A percentile compares a stretch with the other conserved stretches of the same genome.
Evolutionary conservation across 208 protist genomes (phyloP).

Genomic region (Wallacemonas sp.): DNA sequence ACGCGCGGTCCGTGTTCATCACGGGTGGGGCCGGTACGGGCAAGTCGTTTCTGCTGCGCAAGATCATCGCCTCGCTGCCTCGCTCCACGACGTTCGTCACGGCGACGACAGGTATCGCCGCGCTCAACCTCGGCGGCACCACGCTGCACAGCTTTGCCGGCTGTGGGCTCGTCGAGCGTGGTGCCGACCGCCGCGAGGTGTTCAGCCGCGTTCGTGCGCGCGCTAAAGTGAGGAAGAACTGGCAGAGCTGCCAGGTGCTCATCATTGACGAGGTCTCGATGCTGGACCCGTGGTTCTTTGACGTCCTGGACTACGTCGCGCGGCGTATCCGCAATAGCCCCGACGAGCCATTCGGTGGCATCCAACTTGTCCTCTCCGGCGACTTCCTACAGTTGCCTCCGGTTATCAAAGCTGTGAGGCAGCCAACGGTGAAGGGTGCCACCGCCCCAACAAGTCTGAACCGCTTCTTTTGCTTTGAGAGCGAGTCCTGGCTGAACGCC

Average conservation of each 20-base stretch:
- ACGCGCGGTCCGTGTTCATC: slow-evolving; percentile 70
- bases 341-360: slow-evolving; percentile 83
- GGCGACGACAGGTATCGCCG: slow-evolving; percentile 85
- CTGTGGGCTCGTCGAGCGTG: slow-evolving; percentile 51
- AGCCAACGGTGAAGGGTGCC: neutral
- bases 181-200: slow-evolving; percentile 20
- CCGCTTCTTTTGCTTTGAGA: slow-evolving; percentile 69
- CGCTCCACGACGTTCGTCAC: slow-evolving; percentile 64
- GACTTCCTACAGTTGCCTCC: slow-evolving; percentile 93
- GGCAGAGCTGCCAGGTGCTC: slow-evolving; percentile 62
- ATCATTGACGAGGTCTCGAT: slow-evolving; percentile 94
- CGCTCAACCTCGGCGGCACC: slow-evolving; percentile 79
- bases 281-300: slow-evolving; percentile 79
- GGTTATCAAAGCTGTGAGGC: slow-evolving; percentile 25
- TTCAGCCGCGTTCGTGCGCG: slow-evolving; percentile 23
- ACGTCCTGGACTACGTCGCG: slow-evolving; percentile 75
- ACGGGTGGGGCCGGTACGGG: slow-evolving; percentile 89
- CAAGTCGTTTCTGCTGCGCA: slow-evolving; percentile 82
- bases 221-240: slow-evolving; percentile 28
- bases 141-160: slow-evolving; percentile 89
- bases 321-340: slow-evolving; percentile 50
- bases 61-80: slow-evolving; percentile 60
- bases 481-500: slow-evolving; percentile 49
- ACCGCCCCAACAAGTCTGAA: neutral
- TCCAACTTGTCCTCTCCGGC: slow-evolving; percentile 90